Base-by-base conservation (phyloP, 495 filamentous ascomycete genomes). In the Parmelia sp. region DNA sequence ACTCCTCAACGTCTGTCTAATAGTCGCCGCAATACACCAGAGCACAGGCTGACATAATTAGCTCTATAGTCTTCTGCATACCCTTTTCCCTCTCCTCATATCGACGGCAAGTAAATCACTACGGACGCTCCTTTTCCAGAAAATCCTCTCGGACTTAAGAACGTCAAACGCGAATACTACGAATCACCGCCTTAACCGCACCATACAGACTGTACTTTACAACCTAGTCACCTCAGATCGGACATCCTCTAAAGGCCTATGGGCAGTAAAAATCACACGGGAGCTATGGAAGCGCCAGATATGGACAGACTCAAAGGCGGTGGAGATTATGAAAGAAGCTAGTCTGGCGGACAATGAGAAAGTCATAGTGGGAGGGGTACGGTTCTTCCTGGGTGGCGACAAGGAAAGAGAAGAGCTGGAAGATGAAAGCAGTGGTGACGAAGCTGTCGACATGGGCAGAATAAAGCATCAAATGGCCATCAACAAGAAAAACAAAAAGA, bases 401-500 rank as follows among this genome's bases (percentile, higher is more conserved):
- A 89, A 92, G 73, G 94, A 96, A 76, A 83, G 91, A 62, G 94
- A 97, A 71, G 93, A 97, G 68, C 78, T 88, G 56, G 90, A 92
- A 44, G 92, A 96, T 59, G 92, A 96, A 57, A 89, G 84, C 72
- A 92, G 89, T 73, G 91, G 92, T 71, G 86, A 87, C 1, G 89
- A 91, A 25, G 83, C 78, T 21, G 76, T 96, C 35, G 91, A 96
- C 71, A 80, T 97, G 65, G 86, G 82, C 39, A 87, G 87, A 69
- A 74, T 97, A 57, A 90, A 87, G 73, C 92, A 97, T 75, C 89
- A 90, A 70, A 81, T 83, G 45, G 86, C 83, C 12, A 94, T 97
- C 75, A 97, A 96, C 78, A 99, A 97, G 78, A 98, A 97, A 80
- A 88, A 85, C 17, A 91, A 86, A 71, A 97, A 97, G 79, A 87